Evolutionary conservation across 1,284 basidiomycete species (phyloP), one percentile per base, ranked within the genome.

Genomic region (Moesziomyces sp.): DNA sequence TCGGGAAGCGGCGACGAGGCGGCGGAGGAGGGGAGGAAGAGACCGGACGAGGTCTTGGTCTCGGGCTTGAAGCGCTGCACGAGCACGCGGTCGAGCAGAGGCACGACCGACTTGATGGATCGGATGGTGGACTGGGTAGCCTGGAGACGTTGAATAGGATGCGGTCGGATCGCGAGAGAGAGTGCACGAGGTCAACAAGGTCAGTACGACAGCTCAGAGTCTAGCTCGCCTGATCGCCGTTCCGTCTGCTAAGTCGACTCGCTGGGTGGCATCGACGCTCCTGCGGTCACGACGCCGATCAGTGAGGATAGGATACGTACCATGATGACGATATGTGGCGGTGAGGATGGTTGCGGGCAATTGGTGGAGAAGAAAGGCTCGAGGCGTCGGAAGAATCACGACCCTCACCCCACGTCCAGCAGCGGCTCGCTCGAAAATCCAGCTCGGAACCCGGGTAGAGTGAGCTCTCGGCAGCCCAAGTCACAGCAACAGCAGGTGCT

Each of bases 21-120:
- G 1, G 91, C 89, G 9, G 93, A 92, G 13, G 92, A 91, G 23
- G 96, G 96, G 58, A 99, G 88, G 90, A 96, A 95, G 85, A 99
- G 90, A 52, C 96, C 96, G 23, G 77, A 65, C 8, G 77, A 70
- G n/a, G 80, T 82, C 80, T 82, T 80, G 49, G 70, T 79, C 77
- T 81, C 93, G 45, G 93, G 88, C 88, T 97, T 97, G 90, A 96
- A 96, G 72, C 95, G 90, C 87, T 98, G 95, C 66, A 99, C 94
- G 70, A 99, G 89, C 74, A 99, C 93, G 78, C 96, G 93, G 90
- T 98, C 96, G 66, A 98, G 88, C 57, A 98, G 90, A 69, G 96
- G 96, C 76, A 94, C 87, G 77, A 98, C 86, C 57, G 94, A 88
- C 87, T 90, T 93, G 89, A 98, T 97, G 79, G 90, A 92, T n/a